These are phyloP conservation scores for Articulospora tetracladia DNA, from an alignment of 495 filamentous ascomycete genomes.

Conservation along the genomic window DNA sequence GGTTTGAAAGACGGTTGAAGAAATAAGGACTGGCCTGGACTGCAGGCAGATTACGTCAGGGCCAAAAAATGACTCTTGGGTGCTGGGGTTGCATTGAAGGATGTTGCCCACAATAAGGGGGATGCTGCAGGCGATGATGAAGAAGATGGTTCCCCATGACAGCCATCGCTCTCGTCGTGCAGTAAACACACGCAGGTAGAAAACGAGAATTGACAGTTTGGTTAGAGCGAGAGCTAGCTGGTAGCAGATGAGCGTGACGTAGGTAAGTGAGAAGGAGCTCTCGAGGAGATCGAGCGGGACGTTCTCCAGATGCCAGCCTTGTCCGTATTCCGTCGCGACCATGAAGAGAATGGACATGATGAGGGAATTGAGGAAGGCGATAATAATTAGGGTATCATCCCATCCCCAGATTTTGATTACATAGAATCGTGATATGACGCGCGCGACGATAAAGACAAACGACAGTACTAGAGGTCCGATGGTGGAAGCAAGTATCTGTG, in stretches of 20 bases:
- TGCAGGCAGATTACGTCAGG: neutral
- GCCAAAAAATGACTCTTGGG: neutral
- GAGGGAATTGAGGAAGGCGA: neutral
- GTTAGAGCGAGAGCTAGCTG: neutral
- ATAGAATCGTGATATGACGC: neutral
- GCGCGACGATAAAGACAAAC: neutral
- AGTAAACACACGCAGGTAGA: neutral
- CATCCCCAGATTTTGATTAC: neutral
- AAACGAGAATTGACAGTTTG: neutral
- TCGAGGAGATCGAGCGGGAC: neutral
- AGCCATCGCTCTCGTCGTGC: neutral
- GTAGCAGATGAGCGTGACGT: neutral
- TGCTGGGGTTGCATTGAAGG: neutral
- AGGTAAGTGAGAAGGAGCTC: neutral
- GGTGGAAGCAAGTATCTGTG: neutral
- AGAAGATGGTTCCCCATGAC: neutral
- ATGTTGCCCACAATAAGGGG: neutral
- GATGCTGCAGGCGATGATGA: neutral
- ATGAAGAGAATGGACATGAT: neutral
- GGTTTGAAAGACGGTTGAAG: neutral
- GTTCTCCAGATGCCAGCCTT: neutral
- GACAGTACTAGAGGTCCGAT: neutral
- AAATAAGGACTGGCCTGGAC: neutral
- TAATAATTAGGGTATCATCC: neutral
- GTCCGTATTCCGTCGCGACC: neutral